Base-by-base conservation (phyloP, 208 protist species). In the Ichthyophonus hoferi region DNA sequence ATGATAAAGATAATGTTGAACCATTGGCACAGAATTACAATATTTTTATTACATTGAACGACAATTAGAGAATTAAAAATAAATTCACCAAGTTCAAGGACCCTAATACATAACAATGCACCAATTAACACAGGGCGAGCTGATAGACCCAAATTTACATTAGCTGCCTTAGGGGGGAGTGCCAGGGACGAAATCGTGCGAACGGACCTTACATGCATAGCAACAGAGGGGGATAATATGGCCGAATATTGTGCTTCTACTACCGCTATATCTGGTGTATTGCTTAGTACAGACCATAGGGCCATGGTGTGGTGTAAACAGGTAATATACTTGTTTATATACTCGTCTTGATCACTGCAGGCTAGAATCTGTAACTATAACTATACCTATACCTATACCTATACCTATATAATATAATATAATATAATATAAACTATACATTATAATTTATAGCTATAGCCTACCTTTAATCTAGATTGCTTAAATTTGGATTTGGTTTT, bases 251-350 rank as follows among this genome's bases (percentile, higher is more conserved):
- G 50, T 67, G 50, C 50, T 7, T 67, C 50, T 7, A 67, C 50
- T 24, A 24, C 24, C 24, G 50, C 50, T 24, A 67, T 67, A 7
- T 24, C 50, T n/a, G 24, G 24, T 67, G 50, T 67, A 24, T 67
- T 7, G 50, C 14, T 67, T 24, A 67, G 50, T 67, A 24, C 50
- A 67, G 50, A 67, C 50, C 50, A 67, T 24, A 67, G 50, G 50
- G 50, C 50, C 24, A 24, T 67, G 50, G 50, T 67, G 50, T 67
- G 50, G 50, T 81, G 37, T 87, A 90, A 90, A 84, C 31, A 89
- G 39, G 76, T 40, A 1, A 31, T 79, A n/a, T 58, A 42, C 34
- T 50, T 85, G 42, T 38, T 78, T 58, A 89, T 40, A 17, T 3
- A 67, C 50, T n/a, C 50, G 24, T 24, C 7, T 24, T n/a, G 14